Evolutionary conservation across 2,329 filamentous ascomycete genomes (phyloP).

Genomic region (Cladosporium sp.): DNA sequence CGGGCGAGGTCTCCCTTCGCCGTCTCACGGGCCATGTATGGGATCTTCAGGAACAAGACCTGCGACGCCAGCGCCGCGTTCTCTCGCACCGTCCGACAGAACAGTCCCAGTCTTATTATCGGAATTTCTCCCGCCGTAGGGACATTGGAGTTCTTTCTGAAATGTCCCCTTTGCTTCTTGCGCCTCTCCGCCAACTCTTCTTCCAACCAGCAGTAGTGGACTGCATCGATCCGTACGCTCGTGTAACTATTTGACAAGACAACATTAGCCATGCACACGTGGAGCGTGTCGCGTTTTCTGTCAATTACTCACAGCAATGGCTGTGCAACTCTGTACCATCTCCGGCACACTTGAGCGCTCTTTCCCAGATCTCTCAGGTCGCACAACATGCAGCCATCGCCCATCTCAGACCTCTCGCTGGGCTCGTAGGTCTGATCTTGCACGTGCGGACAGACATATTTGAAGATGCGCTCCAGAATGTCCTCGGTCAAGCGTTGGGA

Average conservation of each 20-base stretch:
- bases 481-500: constrained; percentile 55
- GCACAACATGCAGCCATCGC: constrained; percentile 87
- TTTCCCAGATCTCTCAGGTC: constrained; percentile 84
- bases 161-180: constrained; percentile 47
- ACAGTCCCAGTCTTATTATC: constrained; percentile 67
- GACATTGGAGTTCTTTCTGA: constrained; percentile 63
- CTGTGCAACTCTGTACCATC: constrained; percentile 62
- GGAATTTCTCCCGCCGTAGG: constrained; percentile 78
- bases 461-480: constrained; percentile 75
- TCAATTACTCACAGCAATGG: constrained; percentile 52
- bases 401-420: constrained; percentile 74
- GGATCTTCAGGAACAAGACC: constrained; percentile 79
- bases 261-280: background rate
- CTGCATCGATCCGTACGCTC: constrained; percentile 86
- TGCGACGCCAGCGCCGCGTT: constrained; percentile 65
- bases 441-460: constrained; percentile 77
- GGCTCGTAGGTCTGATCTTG: constrained; percentile 73
- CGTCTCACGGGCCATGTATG: constrained; percentile 91
- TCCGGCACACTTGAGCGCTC: constrained; percentile 68
- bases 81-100: constrained; percentile 78
- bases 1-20: constrained; percentile 80
- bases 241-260: constrained; percentile 34
- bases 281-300: constrained; percentile 33
- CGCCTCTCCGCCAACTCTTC: constrained; percentile 74
- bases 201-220: constrained; percentile 91